These are phyloP conservation scores for Trichoderma koningii DNA, from an alignment of 2,329 filamentous ascomycete species.

Conservation along the genomic window DNA sequence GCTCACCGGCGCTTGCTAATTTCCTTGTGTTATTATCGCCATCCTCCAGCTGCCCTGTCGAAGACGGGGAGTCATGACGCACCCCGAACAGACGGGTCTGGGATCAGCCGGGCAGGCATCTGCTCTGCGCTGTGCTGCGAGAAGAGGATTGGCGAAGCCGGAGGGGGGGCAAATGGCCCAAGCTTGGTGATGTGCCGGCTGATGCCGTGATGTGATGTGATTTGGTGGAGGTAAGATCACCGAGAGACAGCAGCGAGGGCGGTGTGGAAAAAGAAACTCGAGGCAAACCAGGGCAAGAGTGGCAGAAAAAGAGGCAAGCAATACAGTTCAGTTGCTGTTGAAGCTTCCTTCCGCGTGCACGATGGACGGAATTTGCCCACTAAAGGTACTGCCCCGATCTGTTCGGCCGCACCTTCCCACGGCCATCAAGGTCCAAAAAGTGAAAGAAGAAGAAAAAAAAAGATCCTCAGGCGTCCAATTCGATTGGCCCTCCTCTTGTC, in stretches of 20 bases:
- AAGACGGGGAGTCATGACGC: slow-evolving; percentile 14
- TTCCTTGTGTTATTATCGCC: slow-evolving; percentile 20
- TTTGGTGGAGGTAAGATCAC: slow-evolving; percentile 6
- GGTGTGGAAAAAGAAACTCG: neutral
- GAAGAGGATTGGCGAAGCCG: neutral
- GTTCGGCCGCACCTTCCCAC: slow-evolving; percentile 5
- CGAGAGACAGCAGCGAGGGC: slow-evolving; percentile 12
- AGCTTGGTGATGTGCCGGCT: neutral
- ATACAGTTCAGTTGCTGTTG: neutral
- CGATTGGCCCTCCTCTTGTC: neutral
- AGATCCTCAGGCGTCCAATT: neutral
- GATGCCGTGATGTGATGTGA: neutral
- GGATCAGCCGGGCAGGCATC: slow-evolving; percentile 11
- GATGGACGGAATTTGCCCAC: neutral
- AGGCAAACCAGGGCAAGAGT: slow-evolving; percentile 2
- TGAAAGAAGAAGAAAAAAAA: neutral
- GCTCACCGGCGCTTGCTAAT: slow-evolving; percentile 9
- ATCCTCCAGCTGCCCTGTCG: slow-evolving; percentile 1
- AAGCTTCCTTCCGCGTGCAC: neutral
- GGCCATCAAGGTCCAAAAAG: neutral
- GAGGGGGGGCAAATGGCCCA: neutral
- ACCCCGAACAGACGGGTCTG: slow-evolving; percentile 18
- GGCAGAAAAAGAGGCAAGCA: neutral
- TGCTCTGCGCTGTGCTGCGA: neutral
- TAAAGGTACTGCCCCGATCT: neutral